Evolutionary conservation across 345 rosid genomes (phyloP), one percentile per base, ranked within the genome.

Genomic region (Noccaea bulbosa): DNA sequence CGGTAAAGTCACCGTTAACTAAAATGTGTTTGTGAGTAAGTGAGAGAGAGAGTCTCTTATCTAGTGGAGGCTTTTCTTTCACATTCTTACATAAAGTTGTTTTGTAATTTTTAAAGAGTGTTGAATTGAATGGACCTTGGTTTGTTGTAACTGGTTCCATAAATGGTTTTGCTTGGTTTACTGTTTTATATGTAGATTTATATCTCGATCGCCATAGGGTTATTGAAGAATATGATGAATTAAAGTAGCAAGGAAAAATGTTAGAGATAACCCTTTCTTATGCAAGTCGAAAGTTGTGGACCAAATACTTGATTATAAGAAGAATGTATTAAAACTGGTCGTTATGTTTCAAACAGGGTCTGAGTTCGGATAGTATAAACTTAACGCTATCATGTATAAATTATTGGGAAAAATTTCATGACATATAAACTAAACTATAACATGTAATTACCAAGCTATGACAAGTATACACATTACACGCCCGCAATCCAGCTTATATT

Each of bases 1-100:
- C 4, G 99, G 99, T 46, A 86, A 91, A 79, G 89, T 91, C 8
- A 94, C 95, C 61, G 95, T 94, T 62, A 89, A 91, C 54, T 94
- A 74, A 56, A 80, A 39, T 49, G 17, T 65, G 11, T n/a, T 8
- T 38, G 71, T 48, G 15, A 48, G 65, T 56, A 8, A n/a, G 64
- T 8, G 52, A 65, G 49, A 22, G 49, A 22, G 39, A 51, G 60
- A 17, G 67, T 39, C 67, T 73, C 77, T 46, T 30, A 6, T 0
- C 52, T 30, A 2, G 6, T 30, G 56, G 77, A 47, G 71, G 51
- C 65, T 65, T 30, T 30, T 16, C 49, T 63, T 55, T 72, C 56
- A 14, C 52, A 16, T 35, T 57, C 66, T 56, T 73, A 39, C 64
- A 56, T 63, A 2, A 52, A 20, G 5, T 38, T 65, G 45, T 65